Conservation (phyloP, 192 early-diverging fungal species). For the Diversispora eburnea region DNA sequence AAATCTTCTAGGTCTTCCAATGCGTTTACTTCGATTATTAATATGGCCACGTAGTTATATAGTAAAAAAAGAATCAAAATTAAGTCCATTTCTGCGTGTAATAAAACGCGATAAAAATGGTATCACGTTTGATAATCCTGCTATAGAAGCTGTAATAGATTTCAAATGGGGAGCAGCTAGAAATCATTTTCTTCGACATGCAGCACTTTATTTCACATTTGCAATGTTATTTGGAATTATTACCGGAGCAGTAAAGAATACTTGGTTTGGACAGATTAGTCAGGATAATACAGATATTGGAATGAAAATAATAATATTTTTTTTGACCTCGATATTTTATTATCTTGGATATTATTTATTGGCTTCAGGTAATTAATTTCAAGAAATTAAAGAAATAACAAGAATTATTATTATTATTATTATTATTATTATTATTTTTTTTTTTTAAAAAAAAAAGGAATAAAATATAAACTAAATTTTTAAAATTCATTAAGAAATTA, state of each 20-base stretch:
- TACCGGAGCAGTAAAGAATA: background rate
- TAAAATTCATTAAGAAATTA: background rate
- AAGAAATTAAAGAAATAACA: too few relatives aligned
- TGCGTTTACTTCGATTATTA: background rate
- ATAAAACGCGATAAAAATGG: background rate
- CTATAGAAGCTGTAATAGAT: slow-evolving; percentile 14
- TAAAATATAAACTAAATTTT: too few relatives aligned
- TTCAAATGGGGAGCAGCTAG: background rate
- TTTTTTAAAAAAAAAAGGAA: too few relatives aligned
- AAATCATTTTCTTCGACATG: background rate
- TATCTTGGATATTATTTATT: slow-evolving; percentile 9
- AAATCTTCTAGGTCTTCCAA: background rate
- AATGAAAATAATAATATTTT: background rate
- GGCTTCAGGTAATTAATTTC: background rate
- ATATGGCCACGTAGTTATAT: slow-evolving; percentile 3
- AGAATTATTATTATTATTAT: too few relatives aligned
- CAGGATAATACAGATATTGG: background rate
- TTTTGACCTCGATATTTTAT: background rate
- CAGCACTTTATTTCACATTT: background rate
- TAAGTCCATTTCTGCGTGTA: background rate
- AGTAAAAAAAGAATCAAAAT: background rate
- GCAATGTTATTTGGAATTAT: background rate
- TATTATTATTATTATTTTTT: too few relatives aligned
- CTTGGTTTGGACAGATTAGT: background rate
- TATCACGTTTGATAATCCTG: background rate